Base-by-base conservation (phyloP, 139 green algal species). In the Chlamydomonas asymmetrica region DNA sequence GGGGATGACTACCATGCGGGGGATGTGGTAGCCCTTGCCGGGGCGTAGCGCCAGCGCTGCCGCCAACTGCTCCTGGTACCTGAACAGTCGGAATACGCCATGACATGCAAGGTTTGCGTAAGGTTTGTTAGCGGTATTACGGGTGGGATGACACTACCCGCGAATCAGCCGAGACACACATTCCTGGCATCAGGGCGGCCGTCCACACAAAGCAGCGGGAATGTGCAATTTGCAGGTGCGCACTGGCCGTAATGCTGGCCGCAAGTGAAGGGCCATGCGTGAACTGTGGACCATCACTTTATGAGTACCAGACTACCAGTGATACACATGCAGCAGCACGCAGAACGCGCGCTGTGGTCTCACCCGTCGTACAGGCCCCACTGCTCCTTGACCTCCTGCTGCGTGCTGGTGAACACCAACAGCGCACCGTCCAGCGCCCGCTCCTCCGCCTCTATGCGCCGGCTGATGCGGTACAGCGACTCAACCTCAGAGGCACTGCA, bases 291-390 rank as follows among this genome's bases (percentile, higher is more conserved):
- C n/a, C n/a, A n/a, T n/a, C n/a, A n/a, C n/a, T 57, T 57, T 18
- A 57, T 57, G 49, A n/a, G 49, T 57, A 57, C 49, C 18, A 57
- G 49, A n/a, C 49, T 57, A 22, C 49, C 22, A n/a, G 18, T 57
- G 49, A 57, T n/a, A 22, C 22, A 57, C 22, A 22, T 57, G 49
- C 49, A 57, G 49, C n/a, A n/a, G 49, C 49, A 57, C 49, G 22
- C 49, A 57, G 49, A 18, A 57, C 49, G 49, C n/a, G n/a, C n/a
- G n/a, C n/a, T n/a, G 27, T 75, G 59, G 20, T 59, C 81, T 83
- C 89, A 97, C 49, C 94, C 94, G 71, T 98, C 87, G 78, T 98
- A 98, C 66, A 97, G 87, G 29, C 94, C 94, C 94, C 95, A 98
- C 84, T 98, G 95, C 80, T 97, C 87, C 50, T 92, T 88, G 35